Evolutionary conservation across 1,139 yeast genomes (phyloP).

Genomic region (Yamadazyma atmosphaerica): DNA sequence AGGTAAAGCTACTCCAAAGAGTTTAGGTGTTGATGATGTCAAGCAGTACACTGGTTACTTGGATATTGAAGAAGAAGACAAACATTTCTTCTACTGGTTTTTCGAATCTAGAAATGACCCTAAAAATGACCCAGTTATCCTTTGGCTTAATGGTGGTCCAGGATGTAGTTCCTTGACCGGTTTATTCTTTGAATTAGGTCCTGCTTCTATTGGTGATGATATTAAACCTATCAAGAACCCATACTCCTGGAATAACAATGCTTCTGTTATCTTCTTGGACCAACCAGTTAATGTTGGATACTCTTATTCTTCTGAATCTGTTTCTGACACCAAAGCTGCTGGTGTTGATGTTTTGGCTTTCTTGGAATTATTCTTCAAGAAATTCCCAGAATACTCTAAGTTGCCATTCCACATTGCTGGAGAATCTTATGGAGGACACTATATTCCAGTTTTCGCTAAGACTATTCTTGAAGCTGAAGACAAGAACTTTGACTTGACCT

Average conservation of each 20-base stretch:
- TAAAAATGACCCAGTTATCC: conserved; percentile 41
- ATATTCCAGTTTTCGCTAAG: conserved; percentile 88
- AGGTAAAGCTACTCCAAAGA: conserved; percentile 57
- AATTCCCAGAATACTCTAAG: conserved; percentile 79
- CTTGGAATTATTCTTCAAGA: conserved; percentile 83
- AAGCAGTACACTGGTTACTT: conserved; percentile 87
- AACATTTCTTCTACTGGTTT: conserved; percentile 59
- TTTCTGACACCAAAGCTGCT: conserved; percentile 81
- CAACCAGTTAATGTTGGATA: conserved; percentile 65
- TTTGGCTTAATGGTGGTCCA: conserved; percentile 51
- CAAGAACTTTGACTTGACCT: conserved; percentile 79
- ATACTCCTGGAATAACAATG: conserved; percentile 44
- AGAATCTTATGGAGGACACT: conserved; percentile 98
- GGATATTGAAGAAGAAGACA: conserved; percentile 80
- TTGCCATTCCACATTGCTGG: conserved; percentile 93
- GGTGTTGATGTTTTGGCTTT: conserved; percentile 93
- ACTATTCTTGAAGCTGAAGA: conserved; percentile 79
- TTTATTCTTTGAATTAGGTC: conserved; percentile 45
- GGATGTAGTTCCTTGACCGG: conserved; percentile 48
- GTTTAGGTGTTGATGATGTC: conserved; percentile 72
- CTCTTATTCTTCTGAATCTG: conserved; percentile 68
- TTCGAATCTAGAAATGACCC: conserved; percentile 50
- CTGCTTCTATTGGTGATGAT: conserved; percentile 35
- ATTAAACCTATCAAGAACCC: conserved; percentile 42
- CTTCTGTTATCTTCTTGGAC: conserved; percentile 46